Evolutionary conservation across 129 eudicot genomes (phyloP).

Genomic region (Centrapalus pauciflorus): DNA sequence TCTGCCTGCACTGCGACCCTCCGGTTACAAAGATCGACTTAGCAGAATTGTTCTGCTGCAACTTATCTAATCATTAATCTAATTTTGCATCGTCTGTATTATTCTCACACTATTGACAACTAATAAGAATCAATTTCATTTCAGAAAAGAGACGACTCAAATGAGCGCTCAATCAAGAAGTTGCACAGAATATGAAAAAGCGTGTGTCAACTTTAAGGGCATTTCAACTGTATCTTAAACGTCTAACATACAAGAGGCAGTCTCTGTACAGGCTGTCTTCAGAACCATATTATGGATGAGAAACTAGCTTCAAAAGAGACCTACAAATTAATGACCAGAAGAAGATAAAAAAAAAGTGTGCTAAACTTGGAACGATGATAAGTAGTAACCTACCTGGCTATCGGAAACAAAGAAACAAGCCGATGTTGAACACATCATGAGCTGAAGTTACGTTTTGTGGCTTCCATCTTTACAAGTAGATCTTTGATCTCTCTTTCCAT

Average conservation of each 20-base stretch:
- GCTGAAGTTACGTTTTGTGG: constrained; percentile 67
- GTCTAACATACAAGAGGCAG: constrained; percentile 19
- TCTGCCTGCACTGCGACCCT: no score
- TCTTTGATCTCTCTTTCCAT: constrained; percentile 91
- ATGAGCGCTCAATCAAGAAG: background rate
- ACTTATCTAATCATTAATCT: no score
- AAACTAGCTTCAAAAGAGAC: constrained; percentile 17
- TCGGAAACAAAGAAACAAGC: no score
- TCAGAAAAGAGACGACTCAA: background rate
- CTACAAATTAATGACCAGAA: constrained; percentile 24
- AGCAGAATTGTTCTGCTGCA: no score
- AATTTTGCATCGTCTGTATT: no score
- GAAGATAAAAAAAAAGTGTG: background rate
- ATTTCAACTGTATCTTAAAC: constrained; percentile 18
- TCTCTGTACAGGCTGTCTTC: constrained; percentile 46
- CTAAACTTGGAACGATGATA: constrained; percentile 13
- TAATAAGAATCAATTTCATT: background rate
- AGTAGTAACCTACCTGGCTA: constrained; percentile 3
- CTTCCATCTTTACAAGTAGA: constrained; percentile 87
- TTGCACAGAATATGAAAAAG: background rate
- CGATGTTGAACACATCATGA: constrained; percentile 32
- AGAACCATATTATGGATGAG: constrained; percentile 18
- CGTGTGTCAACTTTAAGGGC: constrained; percentile 8
- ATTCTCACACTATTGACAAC: no score
- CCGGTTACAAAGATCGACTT: no score